Base-by-base conservation (phyloP, 75 land plant species). In the Pseudotsuga menziesii region DNA sequence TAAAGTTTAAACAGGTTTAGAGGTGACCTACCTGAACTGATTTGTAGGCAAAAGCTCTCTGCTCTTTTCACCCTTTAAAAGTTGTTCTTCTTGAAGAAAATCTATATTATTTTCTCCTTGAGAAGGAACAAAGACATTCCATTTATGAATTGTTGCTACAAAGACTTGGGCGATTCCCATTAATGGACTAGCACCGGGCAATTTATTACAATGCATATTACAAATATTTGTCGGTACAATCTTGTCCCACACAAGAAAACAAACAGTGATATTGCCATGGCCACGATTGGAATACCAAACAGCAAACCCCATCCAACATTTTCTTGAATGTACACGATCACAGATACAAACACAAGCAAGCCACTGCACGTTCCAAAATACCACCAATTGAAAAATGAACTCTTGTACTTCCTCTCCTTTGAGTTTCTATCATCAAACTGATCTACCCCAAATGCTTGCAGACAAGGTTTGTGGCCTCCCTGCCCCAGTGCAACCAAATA, bases 371-470 rank as follows among this genome's bases (percentile, higher is more conserved):
- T 16, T 7, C 62, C 81, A 75, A 75, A 77, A 63, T 80, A 83
- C 67, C 88, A 86, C 82, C 82, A 80, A 25, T 80, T 80, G 55
- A 80, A 80, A 54, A 80, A 80, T 4, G 79, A 80, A n/a, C 17
- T 61, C 80, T 66, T 80, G 22, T n/a, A 48, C 56, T 48, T 78
- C 58, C 78, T 48, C 56, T 41, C 71, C 20, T 22, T 20, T 20
- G 22, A 27, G 16, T 77, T 25, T 61, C 6, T 2, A 17, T 80
- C 80, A 77, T 80, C 80, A 59, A 80, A 80, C 55, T 80, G 82
- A 26, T 80, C 82, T 27, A 56, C 79, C 3, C 82, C 82, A 63
- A 80, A 80, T 27, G 82, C 71, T 62, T 76, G 75, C 22, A 67
- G 48, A 64, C 82, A 80, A 6, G 79, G 79, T 74, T 66, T 80